Conservation (phyloP, 768 basidiomycete species). For the Pleurotus cornucopiae region DNA sequence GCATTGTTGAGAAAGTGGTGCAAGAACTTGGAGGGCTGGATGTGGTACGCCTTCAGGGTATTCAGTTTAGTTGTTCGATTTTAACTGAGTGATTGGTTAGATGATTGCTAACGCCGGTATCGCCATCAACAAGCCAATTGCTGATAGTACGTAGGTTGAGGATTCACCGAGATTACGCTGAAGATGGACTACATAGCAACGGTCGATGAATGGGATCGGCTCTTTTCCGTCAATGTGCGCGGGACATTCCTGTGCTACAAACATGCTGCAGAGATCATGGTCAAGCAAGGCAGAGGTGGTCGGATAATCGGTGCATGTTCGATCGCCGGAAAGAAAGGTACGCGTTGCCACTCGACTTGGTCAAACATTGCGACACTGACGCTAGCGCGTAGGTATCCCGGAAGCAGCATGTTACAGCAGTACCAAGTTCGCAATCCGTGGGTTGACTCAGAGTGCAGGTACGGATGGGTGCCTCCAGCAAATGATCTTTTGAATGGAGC, state of each 20-base stretch:
- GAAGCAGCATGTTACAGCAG: neutral
- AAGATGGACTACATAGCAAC: conserved; percentile 17
- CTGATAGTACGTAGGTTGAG: neutral
- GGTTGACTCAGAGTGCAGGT: conserved; percentile 21
- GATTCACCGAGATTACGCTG: neutral
- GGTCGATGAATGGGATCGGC: conserved; percentile 25
- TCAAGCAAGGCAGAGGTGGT: conserved; percentile 34
- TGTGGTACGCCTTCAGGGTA: neutral
- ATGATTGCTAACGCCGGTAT: conserved; percentile 29
- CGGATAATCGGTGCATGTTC: conserved; percentile 41
- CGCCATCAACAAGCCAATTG: neutral
- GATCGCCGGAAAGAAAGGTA: conserved; percentile 30
- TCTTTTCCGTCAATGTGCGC: conserved; percentile 32
- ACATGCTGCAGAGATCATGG: conserved; percentile 37
- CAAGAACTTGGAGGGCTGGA: conserved; percentile 7
- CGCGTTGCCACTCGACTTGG: neutral
- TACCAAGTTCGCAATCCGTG: neutral
- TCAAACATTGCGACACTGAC: too few relatives aligned
- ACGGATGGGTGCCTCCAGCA: neutral
- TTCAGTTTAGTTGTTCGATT: neutral
- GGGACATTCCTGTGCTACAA: conserved; percentile 38
- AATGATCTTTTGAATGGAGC: too few relatives aligned
- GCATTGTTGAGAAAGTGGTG: conserved; percentile 3
- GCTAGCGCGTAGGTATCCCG: neutral
- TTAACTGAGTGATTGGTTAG: conserved; percentile 9